phyloP scores from a whole-genome alignment of 2,329 filamentous ascomycete genomes.

The Cladosporium phlei region DNA sequence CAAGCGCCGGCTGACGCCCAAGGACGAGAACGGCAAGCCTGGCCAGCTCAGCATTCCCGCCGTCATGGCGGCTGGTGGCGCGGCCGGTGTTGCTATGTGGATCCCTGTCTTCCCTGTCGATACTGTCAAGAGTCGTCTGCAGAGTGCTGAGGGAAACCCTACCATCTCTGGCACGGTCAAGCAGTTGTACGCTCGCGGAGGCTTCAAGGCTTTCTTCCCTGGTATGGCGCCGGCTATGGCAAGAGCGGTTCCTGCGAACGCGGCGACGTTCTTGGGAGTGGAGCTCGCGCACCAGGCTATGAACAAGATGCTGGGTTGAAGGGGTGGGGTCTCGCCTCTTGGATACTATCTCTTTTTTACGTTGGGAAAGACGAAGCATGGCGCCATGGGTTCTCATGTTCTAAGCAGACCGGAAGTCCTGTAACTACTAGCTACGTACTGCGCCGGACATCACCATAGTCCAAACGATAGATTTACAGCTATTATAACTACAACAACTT shows the following conservation, averaged over 20 bases:
- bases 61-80: slow-evolving; percentile 79
- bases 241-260: slow-evolving; percentile 91
- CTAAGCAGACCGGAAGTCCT: no score
- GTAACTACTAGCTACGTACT: no score
- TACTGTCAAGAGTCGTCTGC: slow-evolving; percentile 89
- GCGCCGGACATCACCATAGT: no score
- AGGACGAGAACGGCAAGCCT: slow-evolving; percentile 63
- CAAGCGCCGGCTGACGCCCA: slow-evolving; percentile 80
- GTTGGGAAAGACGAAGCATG: no score
- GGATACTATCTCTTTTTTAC: no score
- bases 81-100: slow-evolving; percentile 97
- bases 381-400: no score
- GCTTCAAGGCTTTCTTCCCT: slow-evolving; percentile 91
- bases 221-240: slow-evolving; percentile 90
- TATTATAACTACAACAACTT: not conserved
- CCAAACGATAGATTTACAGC: not conserved
- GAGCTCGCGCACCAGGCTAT: slow-evolving; percentile 79
- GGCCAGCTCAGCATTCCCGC: slow-evolving; percentile 78
- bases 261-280: slow-evolving; percentile 85
- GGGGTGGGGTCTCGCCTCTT: no score
- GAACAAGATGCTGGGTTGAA: slow-evolving; percentile 62
- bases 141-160: slow-evolving; percentile 82
- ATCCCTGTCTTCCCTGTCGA: slow-evolving; percentile 97
- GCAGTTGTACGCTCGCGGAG: slow-evolving; percentile 77
- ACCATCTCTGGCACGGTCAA: slow-evolving; percentile 74